Percentiles rank a stretch among this genome's conserved stretches.
These are phyloP conservation scores for Lipomyces kockii DNA, from an alignment of 805 yeast species.

Conservation along the genomic window DNA sequence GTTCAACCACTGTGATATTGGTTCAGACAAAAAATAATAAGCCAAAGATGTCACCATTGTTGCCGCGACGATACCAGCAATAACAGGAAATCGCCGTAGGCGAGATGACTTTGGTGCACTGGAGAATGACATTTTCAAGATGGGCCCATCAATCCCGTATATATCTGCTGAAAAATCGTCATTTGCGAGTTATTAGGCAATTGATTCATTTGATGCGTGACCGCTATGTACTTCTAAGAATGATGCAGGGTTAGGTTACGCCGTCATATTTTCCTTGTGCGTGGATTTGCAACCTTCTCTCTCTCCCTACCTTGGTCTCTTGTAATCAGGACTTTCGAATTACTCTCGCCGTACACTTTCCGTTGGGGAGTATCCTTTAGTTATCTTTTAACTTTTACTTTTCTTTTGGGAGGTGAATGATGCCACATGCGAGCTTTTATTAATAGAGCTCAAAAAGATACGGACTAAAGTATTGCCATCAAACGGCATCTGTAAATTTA, in stretches of 20 bases:
- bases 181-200: too few species aligned
- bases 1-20: conserved; percentile 18
- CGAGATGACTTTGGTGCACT: neutral
- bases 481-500: neutral
- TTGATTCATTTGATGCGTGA: too few species aligned
- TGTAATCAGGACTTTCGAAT: neutral
- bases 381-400: neutral
- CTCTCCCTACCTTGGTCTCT: neutral
- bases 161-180: too few species aligned
- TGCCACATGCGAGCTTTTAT: neutral
- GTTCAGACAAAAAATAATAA: conserved; percentile 23
- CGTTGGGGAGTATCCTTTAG: neutral
- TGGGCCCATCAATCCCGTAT: too few species aligned
- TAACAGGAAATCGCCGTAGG: neutral
- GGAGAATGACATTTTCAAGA: neutral
- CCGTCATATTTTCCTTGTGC: neutral
- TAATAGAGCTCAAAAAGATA: neutral
- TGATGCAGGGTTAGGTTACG: neutral
- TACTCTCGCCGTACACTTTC: neutral
- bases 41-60: conserved; percentile 20
- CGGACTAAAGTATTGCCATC: neutral
- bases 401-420: neutral
- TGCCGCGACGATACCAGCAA: conserved; percentile 15
- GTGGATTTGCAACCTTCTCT: neutral
- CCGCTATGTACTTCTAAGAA: too few species aligned